Evolutionary conservation across 169 alveolate species (phyloP).

Genomic region (Theileria orientalis): DNA sequence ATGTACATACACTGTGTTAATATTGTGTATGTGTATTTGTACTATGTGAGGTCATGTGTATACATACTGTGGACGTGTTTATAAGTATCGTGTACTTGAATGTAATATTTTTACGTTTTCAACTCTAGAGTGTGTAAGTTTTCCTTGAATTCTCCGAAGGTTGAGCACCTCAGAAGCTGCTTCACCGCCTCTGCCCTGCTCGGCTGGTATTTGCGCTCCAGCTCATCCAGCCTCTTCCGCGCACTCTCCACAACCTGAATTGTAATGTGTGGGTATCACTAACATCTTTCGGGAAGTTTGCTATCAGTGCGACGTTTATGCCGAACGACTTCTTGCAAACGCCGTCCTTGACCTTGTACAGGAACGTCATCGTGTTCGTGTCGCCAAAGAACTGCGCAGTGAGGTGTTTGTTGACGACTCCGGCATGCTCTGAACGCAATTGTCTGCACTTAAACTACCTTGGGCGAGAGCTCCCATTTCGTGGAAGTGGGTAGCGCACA

Average conservation of each 20-base stretch:
- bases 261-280: not conserved
- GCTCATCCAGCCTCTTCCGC: conserved; percentile 30
- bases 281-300: conserved; percentile 86
- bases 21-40: no score
- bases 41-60: no score
- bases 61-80: no score
- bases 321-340: conserved; percentile 90
- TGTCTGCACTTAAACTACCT: conserved; percentile 60
- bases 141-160: conserved; percentile 47
- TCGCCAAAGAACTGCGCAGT: conserved; percentile 69
- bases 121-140: conserved; percentile 10
- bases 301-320: conserved; percentile 90
- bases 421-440: conserved; percentile 74
- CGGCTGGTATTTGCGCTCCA: conserved; percentile 29
- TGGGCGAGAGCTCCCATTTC: conserved; percentile 91
- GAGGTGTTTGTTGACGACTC: conserved; percentile 84
- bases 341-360: conserved; percentile 89
- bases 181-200: conserved; percentile 4
- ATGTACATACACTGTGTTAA: no score
- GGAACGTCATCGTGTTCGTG: conserved; percentile 71
- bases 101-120: not conserved
- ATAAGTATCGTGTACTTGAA: no score
- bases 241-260: conserved; percentile 58
- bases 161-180: not conserved
- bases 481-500: conserved; percentile 98